These are phyloP conservation scores for Hysterium pulicare DNA, from an alignment of 2,329 filamentous ascomycete genomes.

Conservation along the genomic window DNA sequence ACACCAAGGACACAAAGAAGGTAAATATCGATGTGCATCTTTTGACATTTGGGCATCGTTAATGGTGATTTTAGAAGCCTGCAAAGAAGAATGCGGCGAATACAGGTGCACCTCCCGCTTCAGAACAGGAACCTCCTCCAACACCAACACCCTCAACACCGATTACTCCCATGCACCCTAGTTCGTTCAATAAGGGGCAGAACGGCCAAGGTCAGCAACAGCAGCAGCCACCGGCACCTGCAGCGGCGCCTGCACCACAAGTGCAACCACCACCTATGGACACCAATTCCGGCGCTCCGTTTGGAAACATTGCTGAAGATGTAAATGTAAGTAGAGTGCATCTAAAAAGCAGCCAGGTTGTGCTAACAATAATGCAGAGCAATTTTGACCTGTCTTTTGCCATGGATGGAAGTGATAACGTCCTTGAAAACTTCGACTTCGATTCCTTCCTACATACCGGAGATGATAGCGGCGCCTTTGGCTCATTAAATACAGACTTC, in stretches of 20 bases:
- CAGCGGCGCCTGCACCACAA: conserved; percentile 14
- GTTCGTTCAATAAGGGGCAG: conserved; percentile 36
- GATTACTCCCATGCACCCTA: conserved; percentile 44
- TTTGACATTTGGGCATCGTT: conserved; percentile 22
- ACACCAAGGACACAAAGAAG: conserved; percentile 65
- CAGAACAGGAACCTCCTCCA: conserved; percentile 44
- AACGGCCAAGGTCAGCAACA: conserved; percentile 35
- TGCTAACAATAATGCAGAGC: conserved; percentile 34
- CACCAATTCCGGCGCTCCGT: conserved; percentile 29
- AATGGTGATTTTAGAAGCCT: conserved; percentile 39
- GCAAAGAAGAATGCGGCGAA: conserved; percentile 40
- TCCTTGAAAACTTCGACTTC: conserved; percentile 66
- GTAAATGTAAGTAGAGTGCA: conserved; percentile 18
- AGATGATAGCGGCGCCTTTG: conserved; percentile 42
- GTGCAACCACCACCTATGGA: conserved; percentile 34
- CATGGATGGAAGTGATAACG: conserved; percentile 56
- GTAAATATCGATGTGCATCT: conserved; percentile 47
- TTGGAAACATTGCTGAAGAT: conserved; percentile 39
- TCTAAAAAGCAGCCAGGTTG: conserved; percentile 6
- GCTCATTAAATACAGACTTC: conserved; percentile 28
- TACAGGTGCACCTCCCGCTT: conserved; percentile 40
- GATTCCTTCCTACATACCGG: conserved; percentile 62
- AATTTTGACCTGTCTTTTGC: conserved; percentile 38
- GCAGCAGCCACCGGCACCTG: conserved; percentile 28
- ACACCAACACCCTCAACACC: conserved; percentile 50